Evolutionary conservation across 345 rosid genomes (phyloP).

Genomic region (thale cress (Arabidopsis thaliana)): TAIR10.1 NC_003076.8:2658501-2659000

Average conservation of each 20-base stretch:
- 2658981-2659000: conserved; percentile 41
- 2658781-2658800: conserved; percentile 30
- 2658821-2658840: neutral
- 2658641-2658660: neutral
- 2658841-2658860: conserved; percentile 26
- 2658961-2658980: neutral
- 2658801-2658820: neutral
- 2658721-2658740: conserved; percentile 21
- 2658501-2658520: neutral
- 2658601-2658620: neutral
- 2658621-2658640: neutral
- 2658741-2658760: conserved; percentile 14
- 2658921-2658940: conserved; percentile 28
- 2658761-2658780: neutral
- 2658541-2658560: neutral
- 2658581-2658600: neutral
- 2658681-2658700: neutral
- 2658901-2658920: conserved; percentile 5
- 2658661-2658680: neutral
- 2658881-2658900: conserved; percentile 20
- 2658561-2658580: neutral
- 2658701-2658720: neutral
- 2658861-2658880: conserved; percentile 13
- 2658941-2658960: conserved; percentile 29
- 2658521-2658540: neutral